Base-by-base conservation (phyloP, 2,329 filamentous ascomycete genomes). In the Botrytis tulipae region DNA sequence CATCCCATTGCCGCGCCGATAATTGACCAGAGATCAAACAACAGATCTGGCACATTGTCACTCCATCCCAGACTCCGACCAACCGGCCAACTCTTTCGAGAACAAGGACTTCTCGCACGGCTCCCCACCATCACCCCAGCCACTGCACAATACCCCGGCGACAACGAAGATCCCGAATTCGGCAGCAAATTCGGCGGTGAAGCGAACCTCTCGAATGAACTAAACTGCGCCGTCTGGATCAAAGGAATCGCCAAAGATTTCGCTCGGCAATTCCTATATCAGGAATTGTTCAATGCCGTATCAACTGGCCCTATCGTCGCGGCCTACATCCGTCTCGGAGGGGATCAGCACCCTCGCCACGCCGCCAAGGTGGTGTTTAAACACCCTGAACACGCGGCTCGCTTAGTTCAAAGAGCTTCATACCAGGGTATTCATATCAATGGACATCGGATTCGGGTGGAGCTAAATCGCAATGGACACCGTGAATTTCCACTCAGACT, bases 91-190 rank as follows among this genome's bases (percentile, higher is more conserved):
- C 22, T 48, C 6, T 9, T 48, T 6, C 25, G 32, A 51, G 44
- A 18, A 1, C 46, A 4, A 18, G 4, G 63, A 2, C 29, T 37
- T 5, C 8, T 66, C 7, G 12, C 20, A 48, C 14, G 10, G 5
- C 35, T 48, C 0, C 32, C 44, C 10, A 1, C 22, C 25, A 1
- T 18, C 5, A 1, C 1, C 25, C 1, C 16, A 22, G 7, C 3
- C 6, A 1, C 25, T 22, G n/a, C 44, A 1, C 32, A 18, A 2
- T 3, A 66, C 63, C 12, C 35, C 12, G 3, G 2, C 4, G 7
- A n/a, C 46, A 12, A 37, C 3, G 7, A 16, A 1, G 18, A 35
- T 0, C 2, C 1, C n/a, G 2, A 22, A 12, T 10, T 14, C 5
- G 0, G 4, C 7, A 16, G 6, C 1, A 10, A 7, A 22, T 46